A percentile compares a stretch with the other conserved stretches of the same genome.
Conservation (phyloP, 148 eudicot species). For the Nyssa sinensis region DNA sequence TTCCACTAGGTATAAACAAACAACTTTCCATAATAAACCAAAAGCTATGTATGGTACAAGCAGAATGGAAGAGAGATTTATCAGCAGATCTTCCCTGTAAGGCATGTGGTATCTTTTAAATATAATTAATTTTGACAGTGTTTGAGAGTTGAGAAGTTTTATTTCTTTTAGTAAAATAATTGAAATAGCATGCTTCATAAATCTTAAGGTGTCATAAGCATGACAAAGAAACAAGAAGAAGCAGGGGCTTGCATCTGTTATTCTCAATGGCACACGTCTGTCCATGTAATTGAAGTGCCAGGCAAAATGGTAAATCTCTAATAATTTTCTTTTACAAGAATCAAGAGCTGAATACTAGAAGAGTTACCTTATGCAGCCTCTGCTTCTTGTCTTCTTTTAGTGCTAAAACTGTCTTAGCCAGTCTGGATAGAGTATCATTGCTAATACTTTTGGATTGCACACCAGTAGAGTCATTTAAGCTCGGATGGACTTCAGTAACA, state of each 20-base stretch:
- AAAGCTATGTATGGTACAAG: too few species aligned
- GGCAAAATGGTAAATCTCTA: neutral
- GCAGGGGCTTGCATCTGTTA: neutral
- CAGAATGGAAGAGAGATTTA: neutral
- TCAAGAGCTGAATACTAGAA: neutral
- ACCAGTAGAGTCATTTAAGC: conserved; percentile 80
- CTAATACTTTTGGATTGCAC: conserved; percentile 93
- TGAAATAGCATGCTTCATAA: neutral
- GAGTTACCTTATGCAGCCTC: conserved; percentile 81
- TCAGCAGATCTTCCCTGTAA: too few species aligned
- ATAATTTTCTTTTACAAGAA: neutral
- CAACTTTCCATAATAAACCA: too few species aligned
- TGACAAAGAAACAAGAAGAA: neutral
- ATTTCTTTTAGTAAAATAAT: too few species aligned
- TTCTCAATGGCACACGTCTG: neutral
- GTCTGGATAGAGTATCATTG: conserved; percentile 79
- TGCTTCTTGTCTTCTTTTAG: conserved; percentile 86
- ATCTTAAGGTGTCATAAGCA: neutral
- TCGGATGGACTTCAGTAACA: conserved; percentile 94
- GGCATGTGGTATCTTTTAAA: neutral
- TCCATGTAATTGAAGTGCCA: neutral
- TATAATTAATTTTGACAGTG: neutral
- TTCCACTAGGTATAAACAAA: neutral
- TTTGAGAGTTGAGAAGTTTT: neutral
- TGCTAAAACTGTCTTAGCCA: conserved; percentile 82